Evolutionary conservation across 495 filamentous ascomycete species (phyloP), one percentile per base, ranked within the genome.

Genomic region (Aspergillus ostianus): DNA sequence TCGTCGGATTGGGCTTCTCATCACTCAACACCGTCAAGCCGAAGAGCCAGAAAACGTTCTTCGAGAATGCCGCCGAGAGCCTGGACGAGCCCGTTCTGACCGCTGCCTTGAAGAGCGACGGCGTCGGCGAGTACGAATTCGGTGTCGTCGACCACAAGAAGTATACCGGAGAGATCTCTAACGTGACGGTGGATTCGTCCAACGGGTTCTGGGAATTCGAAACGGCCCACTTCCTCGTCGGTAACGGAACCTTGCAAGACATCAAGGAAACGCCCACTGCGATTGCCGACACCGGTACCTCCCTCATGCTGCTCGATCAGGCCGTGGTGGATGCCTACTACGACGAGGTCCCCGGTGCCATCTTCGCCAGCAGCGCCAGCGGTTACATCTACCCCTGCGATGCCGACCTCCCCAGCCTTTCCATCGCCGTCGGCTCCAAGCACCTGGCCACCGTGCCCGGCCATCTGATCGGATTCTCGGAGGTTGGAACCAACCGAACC

Each of bases 171-270:
- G 60, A 73, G 0, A 76, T 93, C 66, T 74, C 76, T 12, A 93
- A 87, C 67, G 76, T 88, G 59, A 77, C 76, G 27, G 80, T 93
- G 60, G 82, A 91, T 64, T 74, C 73, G 13, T 77, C 80, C 2
- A 70, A 77, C 12, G 91, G 91, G 23, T 92, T 89, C 80, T 95
- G 91, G 91, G 74, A 89, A 65, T 88, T 92, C 64, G 67, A 82
- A 4, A 85, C 87, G 21, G 70, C 77, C 4, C 65, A 66, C 3
- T 92, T 86, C 66, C 67, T 76, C 17, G 77, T 92, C 41, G 82
- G 81, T 21, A 76, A 73, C 41, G 73, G 73, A 1, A 36, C 61
- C 0, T 30, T 76, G 46, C 64, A 77, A 59, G 26, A 63, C 12
- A 68, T 77, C 50, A 65, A 60, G 0, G 51, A 56, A 49, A 68